Conservation (phyloP, 495 filamentous ascomycete genomes). For the Lophiotrema nucula region DNA sequence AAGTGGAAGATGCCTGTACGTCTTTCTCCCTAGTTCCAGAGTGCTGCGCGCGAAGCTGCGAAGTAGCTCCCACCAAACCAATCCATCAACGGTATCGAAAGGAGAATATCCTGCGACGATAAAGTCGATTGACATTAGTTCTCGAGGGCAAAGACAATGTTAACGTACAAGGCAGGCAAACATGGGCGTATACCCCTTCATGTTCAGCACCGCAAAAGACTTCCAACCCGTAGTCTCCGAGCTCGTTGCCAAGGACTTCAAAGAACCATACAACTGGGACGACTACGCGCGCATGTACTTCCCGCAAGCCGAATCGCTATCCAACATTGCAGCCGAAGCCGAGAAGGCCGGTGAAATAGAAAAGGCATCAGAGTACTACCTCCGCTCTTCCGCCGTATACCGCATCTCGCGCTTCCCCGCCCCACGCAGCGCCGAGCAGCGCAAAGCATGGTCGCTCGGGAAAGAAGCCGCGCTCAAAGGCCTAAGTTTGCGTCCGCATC, state of each 20-base stretch:
- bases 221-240: slow-evolving; percentile 70
- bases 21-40: background rate
- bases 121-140: too few relatives aligned
- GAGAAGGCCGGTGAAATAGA: slow-evolving; percentile 46
- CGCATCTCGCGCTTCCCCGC: slow-evolving; percentile 72
- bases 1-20: slow-evolving; percentile 73
- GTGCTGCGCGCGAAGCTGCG: too few relatives aligned
- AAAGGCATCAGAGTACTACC: slow-evolving; percentile 60
- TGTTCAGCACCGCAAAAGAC: slow-evolving; percentile 67
- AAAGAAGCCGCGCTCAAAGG: slow-evolving; percentile 65
- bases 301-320: slow-evolving; percentile 55
- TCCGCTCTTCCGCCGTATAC: slow-evolving; percentile 57
- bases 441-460: slow-evolving; percentile 63
- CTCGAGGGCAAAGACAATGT: background rate
- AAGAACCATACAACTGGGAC: slow-evolving; percentile 61
- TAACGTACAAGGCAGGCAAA: slow-evolving; percentile 47
- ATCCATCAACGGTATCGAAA: too few relatives aligned
- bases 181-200: slow-evolving; percentile 74
- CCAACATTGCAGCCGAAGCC: slow-evolving; percentile 49
- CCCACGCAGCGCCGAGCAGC: slow-evolving; percentile 56
- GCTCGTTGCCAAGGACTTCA: slow-evolving; percentile 59
- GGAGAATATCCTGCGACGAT: too few relatives aligned
- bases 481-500: slow-evolving; percentile 51
- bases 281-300: slow-evolving; percentile 65
- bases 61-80: too few relatives aligned